phyloP scores from a whole-genome alignment of 2,329 filamentous ascomycete species.

The Sarocladium brachiariae region DNA sequence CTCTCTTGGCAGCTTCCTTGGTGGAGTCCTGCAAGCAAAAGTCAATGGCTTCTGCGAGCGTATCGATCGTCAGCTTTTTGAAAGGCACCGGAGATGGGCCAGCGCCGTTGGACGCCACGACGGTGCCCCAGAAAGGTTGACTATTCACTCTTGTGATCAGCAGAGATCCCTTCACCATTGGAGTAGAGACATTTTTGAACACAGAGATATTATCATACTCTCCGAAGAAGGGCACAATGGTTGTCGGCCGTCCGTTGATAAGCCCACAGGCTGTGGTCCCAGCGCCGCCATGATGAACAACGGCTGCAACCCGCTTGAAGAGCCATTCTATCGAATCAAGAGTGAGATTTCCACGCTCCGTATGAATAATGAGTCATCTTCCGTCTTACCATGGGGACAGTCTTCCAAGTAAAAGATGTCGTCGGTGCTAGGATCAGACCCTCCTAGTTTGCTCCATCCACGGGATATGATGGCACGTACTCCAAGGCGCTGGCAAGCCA shows the following conservation, averaged over 20 bases:
- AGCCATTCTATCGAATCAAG: constrained; percentile 45
- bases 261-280: constrained; percentile 59
- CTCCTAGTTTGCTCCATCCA: constrained; percentile 57
- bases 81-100: constrained; percentile 32
- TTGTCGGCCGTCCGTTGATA: constrained; percentile 52
- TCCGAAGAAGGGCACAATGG: constrained; percentile 62
- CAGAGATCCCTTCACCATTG: too few species aligned
- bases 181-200: too few species aligned
- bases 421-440: constrained; percentile 34
- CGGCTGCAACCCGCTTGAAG: constrained; percentile 50
- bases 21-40: constrained; percentile 26
- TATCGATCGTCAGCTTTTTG: constrained; percentile 25
- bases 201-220: constrained; percentile 23
- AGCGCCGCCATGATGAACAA: constrained; percentile 65
- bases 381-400: constrained; percentile 48
- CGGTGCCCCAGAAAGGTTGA: constrained; percentile 38
- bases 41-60: constrained; percentile 28
- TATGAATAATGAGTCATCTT: too few species aligned
- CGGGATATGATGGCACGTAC: constrained; percentile 54
- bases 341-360: too few species aligned
- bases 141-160: constrained; percentile 7
- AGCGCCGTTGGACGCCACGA: constrained; percentile 33
- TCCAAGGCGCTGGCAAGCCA: constrained; percentile 50
- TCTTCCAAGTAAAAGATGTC: constrained; percentile 57
- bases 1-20: constrained; percentile 9